phyloP scores from a whole-genome alignment of 768 basidiomycete species.

The Agrocybe praecox region DNA sequence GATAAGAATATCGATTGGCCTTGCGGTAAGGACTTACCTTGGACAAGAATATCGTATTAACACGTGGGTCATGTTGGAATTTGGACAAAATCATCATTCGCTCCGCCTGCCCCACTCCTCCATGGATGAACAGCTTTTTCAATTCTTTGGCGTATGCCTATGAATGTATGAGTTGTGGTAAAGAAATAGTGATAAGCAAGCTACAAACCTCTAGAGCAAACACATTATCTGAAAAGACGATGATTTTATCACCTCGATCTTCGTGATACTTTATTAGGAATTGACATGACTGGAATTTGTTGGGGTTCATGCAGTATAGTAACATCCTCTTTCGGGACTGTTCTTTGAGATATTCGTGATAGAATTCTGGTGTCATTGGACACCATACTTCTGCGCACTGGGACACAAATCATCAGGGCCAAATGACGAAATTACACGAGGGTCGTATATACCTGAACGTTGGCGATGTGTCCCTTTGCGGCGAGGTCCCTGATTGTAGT shows the following conservation, averaged over 20 bases:
- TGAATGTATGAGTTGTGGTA: conserved; percentile 7
- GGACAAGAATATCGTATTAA: conserved; percentile 98
- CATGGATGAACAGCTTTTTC: conserved; percentile 94
- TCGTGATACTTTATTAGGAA: conserved; percentile 99
- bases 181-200: background rate
- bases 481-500: conserved; percentile 77
- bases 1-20: background rate
- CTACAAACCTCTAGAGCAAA: conserved; percentile 88
- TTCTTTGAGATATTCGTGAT: conserved; percentile 93
- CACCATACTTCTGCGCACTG: conserved; percentile 99
- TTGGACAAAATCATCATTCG: conserved; percentile 93
- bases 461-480: conserved; percentile 98
- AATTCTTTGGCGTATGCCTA: conserved; percentile 94
- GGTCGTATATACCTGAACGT: conserved; percentile 81
- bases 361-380: conserved; percentile 99
- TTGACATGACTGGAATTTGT: conserved; percentile 99
- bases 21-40: conserved; percentile 56
- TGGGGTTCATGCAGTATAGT: conserved; percentile 99
- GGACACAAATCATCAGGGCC: conserved; percentile 7
- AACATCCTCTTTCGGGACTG: conserved; percentile 93
- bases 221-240: conserved; percentile 99
- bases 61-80: conserved; percentile 93
- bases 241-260: conserved; percentile 96
- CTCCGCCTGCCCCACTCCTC: conserved; percentile 92
- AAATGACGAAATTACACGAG: background rate